phyloP scores from a whole-genome alignment of 176 grass and related monocot species.

The Miscanthus lutarioriparius region DNA sequence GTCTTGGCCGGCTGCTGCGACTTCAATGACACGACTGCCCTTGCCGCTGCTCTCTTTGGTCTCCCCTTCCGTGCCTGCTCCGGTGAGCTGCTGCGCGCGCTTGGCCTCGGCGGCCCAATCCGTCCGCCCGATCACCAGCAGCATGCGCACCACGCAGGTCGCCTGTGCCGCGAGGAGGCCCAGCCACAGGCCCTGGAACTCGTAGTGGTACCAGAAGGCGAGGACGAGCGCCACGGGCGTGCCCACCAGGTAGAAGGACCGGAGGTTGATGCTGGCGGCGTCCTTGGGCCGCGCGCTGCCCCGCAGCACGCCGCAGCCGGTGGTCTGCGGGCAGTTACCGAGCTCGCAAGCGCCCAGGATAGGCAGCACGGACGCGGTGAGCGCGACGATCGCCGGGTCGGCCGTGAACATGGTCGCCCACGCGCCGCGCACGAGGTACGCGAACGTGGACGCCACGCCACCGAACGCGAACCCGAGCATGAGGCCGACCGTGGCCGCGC shows the following conservation, averaged over 20 bases:
- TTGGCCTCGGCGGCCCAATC: slow-evolving; percentile 66
- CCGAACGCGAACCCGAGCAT: slow-evolving; percentile 67
- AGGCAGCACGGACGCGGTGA: slow-evolving; percentile 76
- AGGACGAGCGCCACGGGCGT: slow-evolving; percentile 72
- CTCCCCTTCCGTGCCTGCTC: slow-evolving; percentile 21
- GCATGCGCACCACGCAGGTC: slow-evolving; percentile 68
- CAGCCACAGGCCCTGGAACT: slow-evolving; percentile 79
- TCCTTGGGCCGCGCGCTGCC: slow-evolving; percentile 76
- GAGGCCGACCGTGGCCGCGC: slow-evolving; percentile 60
- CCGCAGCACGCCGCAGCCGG: slow-evolving; percentile 76
- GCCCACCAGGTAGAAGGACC: slow-evolving; percentile 77
- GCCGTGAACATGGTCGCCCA: slow-evolving; percentile 81
- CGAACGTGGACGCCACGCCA: slow-evolving; percentile 54
- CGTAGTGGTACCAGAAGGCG: slow-evolving; percentile 66
- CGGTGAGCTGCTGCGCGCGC: slow-evolving; percentile 66
- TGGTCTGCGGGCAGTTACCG: slow-evolving; percentile 86
- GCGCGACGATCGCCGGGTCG: slow-evolving; percentile 63
- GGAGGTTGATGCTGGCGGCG: slow-evolving; percentile 82
- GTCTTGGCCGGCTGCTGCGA: not conserved
- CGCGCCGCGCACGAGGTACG: slow-evolving; percentile 48
- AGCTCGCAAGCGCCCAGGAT: slow-evolving; percentile 77
- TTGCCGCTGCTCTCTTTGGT: not conserved
- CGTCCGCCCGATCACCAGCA: slow-evolving; percentile 56
- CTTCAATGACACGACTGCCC: not conserved
- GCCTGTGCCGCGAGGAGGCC: slow-evolving; percentile 77